Evolutionary conservation across 2,329 filamentous ascomycete genomes (phyloP).

Genomic region (Pseudogymnoascus sp.): DNA sequence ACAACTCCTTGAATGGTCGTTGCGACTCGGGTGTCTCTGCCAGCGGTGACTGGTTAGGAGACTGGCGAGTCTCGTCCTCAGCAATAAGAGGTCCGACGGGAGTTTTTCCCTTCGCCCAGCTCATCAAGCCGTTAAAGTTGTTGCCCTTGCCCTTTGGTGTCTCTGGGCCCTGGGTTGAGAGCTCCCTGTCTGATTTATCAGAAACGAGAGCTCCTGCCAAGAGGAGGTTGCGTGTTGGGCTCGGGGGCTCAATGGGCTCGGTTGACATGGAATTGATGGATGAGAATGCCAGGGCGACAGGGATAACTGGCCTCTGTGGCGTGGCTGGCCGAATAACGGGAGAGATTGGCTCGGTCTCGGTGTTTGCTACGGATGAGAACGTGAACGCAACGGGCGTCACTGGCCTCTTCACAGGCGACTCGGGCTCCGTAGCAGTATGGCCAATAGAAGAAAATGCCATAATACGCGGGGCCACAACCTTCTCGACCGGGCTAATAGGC

Average conservation of each 20-base stretch:
- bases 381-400: conserved; percentile 22
- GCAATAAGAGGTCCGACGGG: conserved; percentile 43
- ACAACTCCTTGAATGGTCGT: conserved; percentile 52
- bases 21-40: conserved; percentile 46
- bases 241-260: conserved; percentile 24
- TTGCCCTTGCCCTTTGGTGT: conserved; percentile 31
- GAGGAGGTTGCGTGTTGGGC: conserved; percentile 22
- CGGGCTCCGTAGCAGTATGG: conserved; percentile 16
- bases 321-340: conserved; percentile 19
- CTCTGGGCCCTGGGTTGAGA: conserved; percentile 29
- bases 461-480: conserved; percentile 12
- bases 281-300: conserved; percentile 23
- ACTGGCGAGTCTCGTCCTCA: conserved; percentile 56
- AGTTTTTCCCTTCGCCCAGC: conserved; percentile 36
- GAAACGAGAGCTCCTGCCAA: conserved; percentile 37
- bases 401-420: conserved; percentile 20
- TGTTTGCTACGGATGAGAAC: conserved; percentile 33
- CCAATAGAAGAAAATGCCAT: conserved; percentile 31
- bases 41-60: conserved; percentile 37
- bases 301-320: conserved; percentile 10
- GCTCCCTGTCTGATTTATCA: conserved; percentile 30
- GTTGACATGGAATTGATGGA: conserved; percentile 23
- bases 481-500: conserved; percentile 15
- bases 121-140: conserved; percentile 34
- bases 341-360: conserved; percentile 36